phyloP scores from a whole-genome alignment of 2,329 filamentous ascomycete species.

The Apiospora marii region DNA sequence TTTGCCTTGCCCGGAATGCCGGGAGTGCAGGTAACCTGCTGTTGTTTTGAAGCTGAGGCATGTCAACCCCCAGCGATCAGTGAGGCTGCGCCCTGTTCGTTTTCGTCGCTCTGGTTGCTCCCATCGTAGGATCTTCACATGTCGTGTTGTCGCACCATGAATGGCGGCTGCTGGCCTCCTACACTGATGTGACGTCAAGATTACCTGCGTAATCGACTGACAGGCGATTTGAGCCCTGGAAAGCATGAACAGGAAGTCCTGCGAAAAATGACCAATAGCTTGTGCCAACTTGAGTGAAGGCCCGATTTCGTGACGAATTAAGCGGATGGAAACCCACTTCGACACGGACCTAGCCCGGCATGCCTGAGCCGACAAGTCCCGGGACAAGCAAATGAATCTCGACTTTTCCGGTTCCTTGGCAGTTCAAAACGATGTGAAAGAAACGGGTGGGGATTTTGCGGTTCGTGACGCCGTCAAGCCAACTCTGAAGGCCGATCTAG shows the following conservation, averaged over 20 bases:
- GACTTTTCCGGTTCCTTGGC: conserved; percentile 19
- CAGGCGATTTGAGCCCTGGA: neutral
- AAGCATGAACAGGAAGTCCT: neutral
- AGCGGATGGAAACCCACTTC: conserved; percentile 10
- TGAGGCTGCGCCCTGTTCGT: neutral
- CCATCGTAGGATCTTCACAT: neutral
- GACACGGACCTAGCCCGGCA: conserved; percentile 12
- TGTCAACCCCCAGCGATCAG: neutral
- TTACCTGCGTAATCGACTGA: neutral
- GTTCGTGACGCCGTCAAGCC: conserved; percentile 1
- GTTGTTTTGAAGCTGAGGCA: neutral
- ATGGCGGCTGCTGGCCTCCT: neutral
- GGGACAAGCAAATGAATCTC: neutral
- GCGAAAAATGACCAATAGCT: neutral
- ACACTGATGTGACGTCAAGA: neutral
- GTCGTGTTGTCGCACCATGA: neutral
- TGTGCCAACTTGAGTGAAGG: conserved; percentile 8
- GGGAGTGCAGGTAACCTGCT: neutral
- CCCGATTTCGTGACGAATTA: conserved; percentile 18
- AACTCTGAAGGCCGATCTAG: neutral
- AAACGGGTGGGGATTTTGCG: neutral
- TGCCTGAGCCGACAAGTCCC: neutral
- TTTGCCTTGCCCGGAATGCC: neutral
- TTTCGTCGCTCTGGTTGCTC: neutral
- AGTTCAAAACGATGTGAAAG: neutral